phyloP scores from a whole-genome alignment of 2,329 filamentous ascomycete genomes.

The Fusarium concolor region DNA sequence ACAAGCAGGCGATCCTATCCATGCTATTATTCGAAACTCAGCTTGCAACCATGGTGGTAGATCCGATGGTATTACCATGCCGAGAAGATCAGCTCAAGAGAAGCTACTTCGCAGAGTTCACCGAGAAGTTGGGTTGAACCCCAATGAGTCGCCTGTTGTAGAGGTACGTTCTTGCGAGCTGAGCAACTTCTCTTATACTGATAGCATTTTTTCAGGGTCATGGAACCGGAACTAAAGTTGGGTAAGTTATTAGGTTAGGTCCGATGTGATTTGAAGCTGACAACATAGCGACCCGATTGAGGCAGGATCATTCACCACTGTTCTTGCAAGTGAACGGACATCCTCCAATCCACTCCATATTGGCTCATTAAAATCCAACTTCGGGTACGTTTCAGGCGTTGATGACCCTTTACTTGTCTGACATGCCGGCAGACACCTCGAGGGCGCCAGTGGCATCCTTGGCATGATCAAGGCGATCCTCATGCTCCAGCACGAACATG shows the following conservation, averaged over 20 bases:
- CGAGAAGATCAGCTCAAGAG: conserved; percentile 49
- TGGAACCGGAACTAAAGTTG: too few species aligned
- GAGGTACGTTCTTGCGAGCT: too few species aligned
- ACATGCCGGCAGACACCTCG: too few species aligned
- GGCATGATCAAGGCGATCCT: too few species aligned
- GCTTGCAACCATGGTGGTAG: too few species aligned
- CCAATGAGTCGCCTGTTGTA: neutral
- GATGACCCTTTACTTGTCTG: neutral
- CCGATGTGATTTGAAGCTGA: conserved; percentile 30
- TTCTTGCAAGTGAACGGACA: conserved; percentile 38
- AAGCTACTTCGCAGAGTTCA: conserved; percentile 49
- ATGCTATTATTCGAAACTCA: too few species aligned
- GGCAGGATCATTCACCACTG: conserved; percentile 40
- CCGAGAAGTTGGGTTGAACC: conserved; percentile 27
- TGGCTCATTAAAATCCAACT: conserved; percentile 8
- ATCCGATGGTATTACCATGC: conserved; percentile 53
- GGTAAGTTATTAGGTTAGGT: too few species aligned
- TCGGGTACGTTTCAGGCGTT: neutral
- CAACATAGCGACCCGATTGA: conserved; percentile 54
- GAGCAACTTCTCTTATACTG: too few species aligned
- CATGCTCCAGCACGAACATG: too few species aligned
- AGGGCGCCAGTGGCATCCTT: too few species aligned
- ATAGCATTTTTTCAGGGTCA: too few species aligned
- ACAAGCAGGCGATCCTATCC: too few species aligned
- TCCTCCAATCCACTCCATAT: conserved; percentile 43